Percentiles rank a stretch among this genome's conserved stretches.
These are phyloP conservation scores for Cicer arietinum DNA, from an alignment of 306 rosid genomes.

Conservation along the genomic window DNA sequence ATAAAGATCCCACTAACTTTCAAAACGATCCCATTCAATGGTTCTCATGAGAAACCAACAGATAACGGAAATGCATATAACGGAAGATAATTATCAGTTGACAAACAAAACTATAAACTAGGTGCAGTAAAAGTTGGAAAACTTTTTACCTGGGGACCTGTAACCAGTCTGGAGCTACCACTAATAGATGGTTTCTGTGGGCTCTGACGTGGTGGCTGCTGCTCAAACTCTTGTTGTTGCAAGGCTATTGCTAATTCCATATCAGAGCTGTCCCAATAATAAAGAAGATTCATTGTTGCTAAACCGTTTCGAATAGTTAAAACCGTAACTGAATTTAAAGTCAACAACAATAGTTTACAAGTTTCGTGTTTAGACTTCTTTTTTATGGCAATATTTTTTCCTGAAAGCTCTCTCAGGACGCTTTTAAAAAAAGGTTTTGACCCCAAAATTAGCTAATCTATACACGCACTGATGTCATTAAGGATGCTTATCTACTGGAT, in stretches of 20 bases:
- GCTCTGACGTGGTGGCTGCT: slow-evolving; percentile 73
- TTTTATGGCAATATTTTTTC: neutral
- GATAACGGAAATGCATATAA: neutral
- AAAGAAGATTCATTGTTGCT: slow-evolving; percentile 25
- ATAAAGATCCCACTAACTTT: neutral
- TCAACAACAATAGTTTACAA: slow-evolving; percentile 15
- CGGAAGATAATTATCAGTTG: too few relatives aligned
- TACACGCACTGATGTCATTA: neutral
- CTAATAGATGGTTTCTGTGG: slow-evolving; percentile 60
- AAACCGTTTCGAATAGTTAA: slow-evolving; percentile 23
- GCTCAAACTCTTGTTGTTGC: slow-evolving; percentile 98
- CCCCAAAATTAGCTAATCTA: neutral
- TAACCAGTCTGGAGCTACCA: slow-evolving; percentile 72
- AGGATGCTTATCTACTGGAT: neutral
- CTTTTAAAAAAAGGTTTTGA: neutral
- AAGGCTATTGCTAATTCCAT: slow-evolving; percentile 93
- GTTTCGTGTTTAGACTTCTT: neutral
- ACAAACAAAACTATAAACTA: neutral
- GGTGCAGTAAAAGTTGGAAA: neutral
- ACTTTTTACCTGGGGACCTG: slow-evolving; percentile 88
- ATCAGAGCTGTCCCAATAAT: slow-evolving; percentile 74
- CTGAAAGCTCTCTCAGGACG: neutral
- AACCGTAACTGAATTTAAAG: slow-evolving; percentile 12
- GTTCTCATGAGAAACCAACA: slow-evolving; percentile 16
- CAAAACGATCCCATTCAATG: slow-evolving; percentile 20